A percentile compares a stretch with the other conserved stretches of the same genome.
These are phyloP conservation scores for Macrocybe sp. DNA, from an alignment of 1,284 basidiomycete genomes.

Conservation along the genomic window DNA sequence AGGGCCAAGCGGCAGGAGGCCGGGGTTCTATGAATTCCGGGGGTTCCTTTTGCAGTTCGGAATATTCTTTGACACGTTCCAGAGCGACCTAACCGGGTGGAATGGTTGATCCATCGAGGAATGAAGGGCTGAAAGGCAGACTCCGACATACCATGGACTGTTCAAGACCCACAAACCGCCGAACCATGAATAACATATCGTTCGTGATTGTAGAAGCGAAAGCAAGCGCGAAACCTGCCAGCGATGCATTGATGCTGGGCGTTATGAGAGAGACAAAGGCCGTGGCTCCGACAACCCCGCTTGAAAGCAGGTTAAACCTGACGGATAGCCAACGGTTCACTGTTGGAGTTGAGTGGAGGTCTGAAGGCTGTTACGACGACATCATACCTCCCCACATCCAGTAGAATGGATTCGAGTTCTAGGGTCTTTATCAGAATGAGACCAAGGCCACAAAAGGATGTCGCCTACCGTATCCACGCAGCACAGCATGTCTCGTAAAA, in stretches of 20 bases:
- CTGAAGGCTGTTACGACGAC: slow-evolving; percentile 3
- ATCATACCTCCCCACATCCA: slow-evolving; percentile 81
- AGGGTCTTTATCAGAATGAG: neutral
- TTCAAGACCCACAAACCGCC: slow-evolving; percentile 69
- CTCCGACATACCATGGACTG: slow-evolving; percentile 73
- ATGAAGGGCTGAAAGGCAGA: neutral
- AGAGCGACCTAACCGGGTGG: slow-evolving; percentile 67
- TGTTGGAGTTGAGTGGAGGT: slow-evolving; percentile 19
- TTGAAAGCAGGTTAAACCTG: slow-evolving; percentile 80
- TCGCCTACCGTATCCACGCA: slow-evolving; percentile 72
- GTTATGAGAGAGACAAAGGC: slow-evolving; percentile 66
- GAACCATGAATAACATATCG: slow-evolving; percentile 58
- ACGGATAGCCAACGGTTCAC: slow-evolving; percentile 80
- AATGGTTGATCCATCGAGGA: slow-evolving; percentile 3
- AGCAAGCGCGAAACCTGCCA: slow-evolving; percentile 81
- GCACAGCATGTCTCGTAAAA: slow-evolving; percentile 81
- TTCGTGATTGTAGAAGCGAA: slow-evolving; percentile 75
- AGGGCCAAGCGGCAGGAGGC: slow-evolving; percentile 82
- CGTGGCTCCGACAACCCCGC: slow-evolving; percentile 67
- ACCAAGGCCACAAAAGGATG: slow-evolving; percentile 4
- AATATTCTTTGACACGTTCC: slow-evolving; percentile 90
- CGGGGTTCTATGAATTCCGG: slow-evolving; percentile 83
- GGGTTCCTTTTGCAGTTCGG: slow-evolving; percentile 72
- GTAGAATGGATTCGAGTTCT: slow-evolving; percentile 78
- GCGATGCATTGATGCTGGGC: slow-evolving; percentile 68